Conservation (phyloP, 176 grass and related monocot species). For the Dendrocalamus sinicus region DNA sequence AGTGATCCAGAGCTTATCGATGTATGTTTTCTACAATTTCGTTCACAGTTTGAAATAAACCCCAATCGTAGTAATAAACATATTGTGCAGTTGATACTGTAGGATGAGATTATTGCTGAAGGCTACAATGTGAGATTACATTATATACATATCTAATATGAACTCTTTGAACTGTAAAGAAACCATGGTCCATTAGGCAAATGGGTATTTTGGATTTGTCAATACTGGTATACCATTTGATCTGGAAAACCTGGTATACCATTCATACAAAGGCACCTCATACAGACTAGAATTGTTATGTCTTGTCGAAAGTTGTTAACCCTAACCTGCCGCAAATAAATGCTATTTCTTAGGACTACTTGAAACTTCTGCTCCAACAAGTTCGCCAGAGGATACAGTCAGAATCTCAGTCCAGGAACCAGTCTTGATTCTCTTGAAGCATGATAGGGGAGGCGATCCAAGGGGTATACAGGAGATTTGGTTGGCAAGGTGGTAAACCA, state of each 20-base stretch:
- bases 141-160: neutral
- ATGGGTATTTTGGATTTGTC: neutral
- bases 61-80: neutral
- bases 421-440: conserved; percentile 7
- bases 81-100: neutral
- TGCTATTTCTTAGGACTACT: conserved; percentile 36
- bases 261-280: neutral
- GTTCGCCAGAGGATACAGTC: conserved; percentile 47
- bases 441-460: neutral
- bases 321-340: neutral
- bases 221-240: neutral
- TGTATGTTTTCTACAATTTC: conserved; percentile 51
- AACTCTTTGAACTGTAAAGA: neutral
- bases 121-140: neutral
- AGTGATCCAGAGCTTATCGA: conserved; percentile 61
- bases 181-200: neutral
- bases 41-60: neutral
- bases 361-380: conserved; percentile 46
- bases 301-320: neutral
- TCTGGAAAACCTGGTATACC: neutral
- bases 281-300: neutral
- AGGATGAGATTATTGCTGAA: neutral
- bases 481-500: conserved; percentile 5
- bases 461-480: neutral
- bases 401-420: neutral